Percentiles rank a stretch among this genome's conserved stretches.
These are phyloP conservation scores for Colletotrichum lupini DNA, from an alignment of 2,329 filamentous ascomycete genomes.

Conservation along the genomic window DNA sequence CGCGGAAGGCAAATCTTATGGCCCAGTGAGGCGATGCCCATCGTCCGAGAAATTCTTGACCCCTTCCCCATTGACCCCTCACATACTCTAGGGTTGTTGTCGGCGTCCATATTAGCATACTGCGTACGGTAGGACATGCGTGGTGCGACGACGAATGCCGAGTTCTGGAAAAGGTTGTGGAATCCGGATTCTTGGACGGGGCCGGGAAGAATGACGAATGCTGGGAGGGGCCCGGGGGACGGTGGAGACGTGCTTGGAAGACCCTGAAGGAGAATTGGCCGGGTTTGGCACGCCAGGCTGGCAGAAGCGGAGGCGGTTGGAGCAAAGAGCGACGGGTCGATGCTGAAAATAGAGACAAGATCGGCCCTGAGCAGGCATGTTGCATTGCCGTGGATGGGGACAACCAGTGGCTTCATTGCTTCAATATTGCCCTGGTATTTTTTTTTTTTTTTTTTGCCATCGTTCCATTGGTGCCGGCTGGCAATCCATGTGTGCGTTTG, in stretches of 20 bases:
- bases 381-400: conserved; percentile 14
- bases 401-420: not conserved
- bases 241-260: conserved; percentile 23
- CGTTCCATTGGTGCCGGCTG: not conserved
- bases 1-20: conserved; percentile 7
- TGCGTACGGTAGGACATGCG: not conserved
- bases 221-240: not conserved
- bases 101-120: not conserved
- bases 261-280: conserved; percentile 26
- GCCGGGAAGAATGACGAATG: conserved; percentile 29
- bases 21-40: conserved; percentile 18
- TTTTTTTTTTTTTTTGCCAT: not conserved
- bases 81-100: conserved; percentile 1
- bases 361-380: conserved; percentile 25
- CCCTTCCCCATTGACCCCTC: not conserved
- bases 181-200: conserved; percentile 22
- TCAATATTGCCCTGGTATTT: not conserved
- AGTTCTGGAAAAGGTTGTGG: conserved; percentile 16
- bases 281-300: conserved; percentile 1
- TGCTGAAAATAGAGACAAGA: conserved; percentile 34
- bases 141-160: conserved; percentile 16
- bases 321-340: conserved; percentile 18
- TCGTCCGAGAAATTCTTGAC: not conserved
- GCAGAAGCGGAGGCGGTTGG: conserved; percentile 17
- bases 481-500: not conserved